phyloP scores from a whole-genome alignment of 495 filamentous ascomycete species.

The Penicillium alfredii region DNA sequence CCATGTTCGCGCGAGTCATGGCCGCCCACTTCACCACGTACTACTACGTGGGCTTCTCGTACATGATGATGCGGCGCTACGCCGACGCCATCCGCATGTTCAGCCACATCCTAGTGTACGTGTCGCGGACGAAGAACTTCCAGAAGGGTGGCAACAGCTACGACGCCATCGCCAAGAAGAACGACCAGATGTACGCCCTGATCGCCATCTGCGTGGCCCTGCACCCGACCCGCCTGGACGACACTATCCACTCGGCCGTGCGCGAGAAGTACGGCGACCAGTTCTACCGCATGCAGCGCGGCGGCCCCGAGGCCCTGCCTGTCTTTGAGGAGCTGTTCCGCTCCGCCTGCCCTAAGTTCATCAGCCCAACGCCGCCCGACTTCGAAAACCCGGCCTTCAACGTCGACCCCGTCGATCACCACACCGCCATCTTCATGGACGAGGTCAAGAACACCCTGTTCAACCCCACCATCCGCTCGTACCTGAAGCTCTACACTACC shows the following conservation, averaged over 20 bases:
- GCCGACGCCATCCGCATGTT: slow-evolving; percentile 99
- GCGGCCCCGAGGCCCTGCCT: slow-evolving; percentile 88
- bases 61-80: slow-evolving; percentile 99
- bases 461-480: slow-evolving; percentile 91
- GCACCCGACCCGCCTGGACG: slow-evolving; percentile 91
- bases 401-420: slow-evolving; percentile 95
- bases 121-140: slow-evolving; percentile 98
- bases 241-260: slow-evolving; percentile 97
- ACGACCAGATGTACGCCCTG: slow-evolving; percentile 98
- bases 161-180: slow-evolving; percentile 98
- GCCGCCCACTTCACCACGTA: slow-evolving; percentile 99
- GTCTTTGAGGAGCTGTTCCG: slow-evolving; percentile 97
- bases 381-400: slow-evolving; percentile 93
- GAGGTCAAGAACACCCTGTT: slow-evolving; percentile 97
- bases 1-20: slow-evolving; percentile 99
- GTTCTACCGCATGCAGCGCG: slow-evolving; percentile 89
- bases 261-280: slow-evolving; percentile 99
- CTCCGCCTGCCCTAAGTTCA: slow-evolving; percentile 96
- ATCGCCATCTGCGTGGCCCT: slow-evolving; percentile 98
- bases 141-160: slow-evolving; percentile 94
- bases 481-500: slow-evolving; percentile 97
- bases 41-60: slow-evolving; percentile 99
- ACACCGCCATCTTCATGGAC: slow-evolving; percentile 96
- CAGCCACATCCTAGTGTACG: slow-evolving; percentile 98
- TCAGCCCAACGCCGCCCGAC: slow-evolving; percentile 93